These are phyloP conservation scores for Remersonia thermophila DNA, from an alignment of 2,329 filamentous ascomycete genomes.

Conservation along the genomic window DNA sequence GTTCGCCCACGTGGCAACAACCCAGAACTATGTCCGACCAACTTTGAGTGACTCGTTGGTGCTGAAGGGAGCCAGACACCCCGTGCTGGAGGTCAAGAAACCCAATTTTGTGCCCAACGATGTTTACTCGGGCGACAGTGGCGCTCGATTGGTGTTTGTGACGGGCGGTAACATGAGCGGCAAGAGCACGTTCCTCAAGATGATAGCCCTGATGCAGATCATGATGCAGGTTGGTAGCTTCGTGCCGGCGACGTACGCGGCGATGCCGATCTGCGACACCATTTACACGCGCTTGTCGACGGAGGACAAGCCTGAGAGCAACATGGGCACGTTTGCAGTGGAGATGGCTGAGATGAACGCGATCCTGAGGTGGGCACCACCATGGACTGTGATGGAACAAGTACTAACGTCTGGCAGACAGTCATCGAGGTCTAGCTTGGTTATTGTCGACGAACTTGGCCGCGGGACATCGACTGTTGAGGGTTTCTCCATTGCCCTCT, in stretches of 20 bases:
- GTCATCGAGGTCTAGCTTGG: constrained; percentile 61
- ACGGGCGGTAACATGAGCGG: constrained; percentile 98
- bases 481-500: constrained; percentile 77
- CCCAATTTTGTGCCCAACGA: constrained; percentile 77
- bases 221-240: constrained; percentile 94
- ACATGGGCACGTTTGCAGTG: constrained; percentile 82
- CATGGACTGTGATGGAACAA: not conserved
- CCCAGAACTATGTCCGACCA: constrained; percentile 47
- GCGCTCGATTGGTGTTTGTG: constrained; percentile 69
- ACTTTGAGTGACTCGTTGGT: constrained; percentile 56
- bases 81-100: constrained; percentile 54
- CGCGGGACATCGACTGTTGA: constrained; percentile 82
- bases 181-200: constrained; percentile 89
- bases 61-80: constrained; percentile 64
- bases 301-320: constrained; percentile 79
- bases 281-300: constrained; percentile 81
- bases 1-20: constrained; percentile 63
- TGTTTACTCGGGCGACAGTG: constrained; percentile 65
- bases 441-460: constrained; percentile 84
- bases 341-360: constrained; percentile 97
- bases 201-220: constrained; percentile 69
- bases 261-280: constrained; percentile 66
- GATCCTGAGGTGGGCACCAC: constrained; percentile 49
- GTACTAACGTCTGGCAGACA: constrained; percentile 36
- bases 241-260: constrained; percentile 74